Evolutionary conservation across 2,329 filamentous ascomycete genomes (phyloP).

Genomic region (Biscogniauxia sp.): DNA sequence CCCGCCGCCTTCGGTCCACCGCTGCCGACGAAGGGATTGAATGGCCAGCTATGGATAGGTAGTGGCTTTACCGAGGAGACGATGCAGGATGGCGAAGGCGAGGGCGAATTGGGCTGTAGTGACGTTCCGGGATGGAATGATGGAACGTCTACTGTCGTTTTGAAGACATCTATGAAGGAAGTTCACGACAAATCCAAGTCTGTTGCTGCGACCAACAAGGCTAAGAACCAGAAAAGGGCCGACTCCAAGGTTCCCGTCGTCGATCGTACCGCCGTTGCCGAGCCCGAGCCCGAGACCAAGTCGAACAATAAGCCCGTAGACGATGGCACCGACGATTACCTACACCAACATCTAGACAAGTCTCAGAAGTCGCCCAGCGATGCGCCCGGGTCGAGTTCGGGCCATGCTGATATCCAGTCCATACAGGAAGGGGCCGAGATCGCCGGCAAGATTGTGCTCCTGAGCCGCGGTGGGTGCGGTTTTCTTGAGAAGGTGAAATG

Average conservation of each 20-base stretch:
- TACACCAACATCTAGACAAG: conserved; percentile 55
- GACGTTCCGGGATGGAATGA: conserved; percentile 88
- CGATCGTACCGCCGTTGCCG: conserved; percentile 26
- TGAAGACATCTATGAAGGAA: conserved; percentile 41
- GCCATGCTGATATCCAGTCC: conserved; percentile 88
- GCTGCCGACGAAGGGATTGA: conserved; percentile 73
- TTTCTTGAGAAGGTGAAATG: conserved; percentile 97
- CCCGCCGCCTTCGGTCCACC: conserved; percentile 90
- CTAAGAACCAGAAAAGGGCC: conserved; percentile 37
- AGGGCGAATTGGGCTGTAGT: conserved; percentile 90
- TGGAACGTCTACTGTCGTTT: conserved; percentile 45
- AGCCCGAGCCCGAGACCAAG: conserved; percentile 28
- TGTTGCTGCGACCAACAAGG: conserved; percentile 29
- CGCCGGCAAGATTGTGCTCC: conserved; percentile 83
- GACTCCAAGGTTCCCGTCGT: conserved; percentile 32
- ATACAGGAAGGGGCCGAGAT: conserved; percentile 92
- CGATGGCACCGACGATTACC: conserved; percentile 83
- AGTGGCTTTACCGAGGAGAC: conserved; percentile 85
- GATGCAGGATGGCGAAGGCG: conserved; percentile 60
- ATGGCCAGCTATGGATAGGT: conserved; percentile 89
- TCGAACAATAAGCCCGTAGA: conserved; percentile 40
- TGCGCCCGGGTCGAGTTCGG: conserved; percentile 34
- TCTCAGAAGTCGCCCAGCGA: conserved; percentile 35
- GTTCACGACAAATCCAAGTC: conserved; percentile 29
- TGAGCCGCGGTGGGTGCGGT: conserved; percentile 91